phyloP scores from a whole-genome alignment of 768 basidiomycete genomes.

The Boletellus ananas region DNA sequence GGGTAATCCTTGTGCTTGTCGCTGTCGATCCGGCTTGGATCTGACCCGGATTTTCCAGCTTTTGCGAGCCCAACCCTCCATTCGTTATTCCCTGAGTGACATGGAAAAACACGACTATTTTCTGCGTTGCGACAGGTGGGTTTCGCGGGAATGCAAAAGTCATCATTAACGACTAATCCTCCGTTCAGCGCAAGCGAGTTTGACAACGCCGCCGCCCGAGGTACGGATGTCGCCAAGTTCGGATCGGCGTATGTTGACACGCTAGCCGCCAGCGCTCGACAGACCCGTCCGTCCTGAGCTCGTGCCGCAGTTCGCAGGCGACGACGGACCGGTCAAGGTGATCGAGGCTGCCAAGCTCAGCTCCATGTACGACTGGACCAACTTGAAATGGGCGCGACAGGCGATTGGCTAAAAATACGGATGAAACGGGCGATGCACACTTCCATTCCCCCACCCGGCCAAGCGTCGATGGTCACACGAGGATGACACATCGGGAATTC shows the following conservation, averaged over 20 bases:
- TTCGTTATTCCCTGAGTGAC: constrained; percentile 19
- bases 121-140: constrained; percentile 18
- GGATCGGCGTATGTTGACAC: constrained; percentile 8
- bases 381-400: constrained; percentile 10
- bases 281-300: constrained; percentile 19
- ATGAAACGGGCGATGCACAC: neutral
- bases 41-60: constrained; percentile 16
- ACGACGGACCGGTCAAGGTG: neutral
- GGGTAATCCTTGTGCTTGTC: constrained; percentile 18
- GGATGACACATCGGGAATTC: too few relatives aligned
- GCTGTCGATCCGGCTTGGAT: neutral
- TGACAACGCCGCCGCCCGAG: constrained; percentile 13
- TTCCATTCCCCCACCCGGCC: constrained; percentile 1
- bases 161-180: constrained; percentile 3
- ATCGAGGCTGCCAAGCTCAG: constrained; percentile 10
- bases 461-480: constrained; percentile 5
- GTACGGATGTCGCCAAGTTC: constrained; percentile 10
- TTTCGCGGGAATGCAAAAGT: neutral
- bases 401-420: constrained; percentile 8
- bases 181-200: constrained; percentile 23
- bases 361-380: constrained; percentile 17
- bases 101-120: constrained; percentile 28
- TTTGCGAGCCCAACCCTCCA: constrained; percentile 6
- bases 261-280: constrained; percentile 9
- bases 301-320: constrained; percentile 9